phyloP scores from a whole-genome alignment of 1,284 basidiomycete species.

The Ustilago tritici region DNA sequence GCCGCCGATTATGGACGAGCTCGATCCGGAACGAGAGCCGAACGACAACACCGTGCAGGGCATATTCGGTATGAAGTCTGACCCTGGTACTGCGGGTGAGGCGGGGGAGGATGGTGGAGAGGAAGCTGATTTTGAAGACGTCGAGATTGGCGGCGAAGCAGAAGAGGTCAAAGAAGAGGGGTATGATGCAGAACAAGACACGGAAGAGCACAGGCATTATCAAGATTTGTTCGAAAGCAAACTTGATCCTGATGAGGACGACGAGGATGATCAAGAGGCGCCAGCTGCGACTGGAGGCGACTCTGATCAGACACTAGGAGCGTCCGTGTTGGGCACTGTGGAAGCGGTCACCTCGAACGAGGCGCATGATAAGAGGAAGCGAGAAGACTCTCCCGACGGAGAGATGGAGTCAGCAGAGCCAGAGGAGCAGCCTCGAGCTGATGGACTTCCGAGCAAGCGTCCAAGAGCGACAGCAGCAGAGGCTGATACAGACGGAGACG shows the following conservation, averaged over 20 bases:
- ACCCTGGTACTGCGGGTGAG: not conserved
- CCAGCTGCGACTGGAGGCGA: not conserved
- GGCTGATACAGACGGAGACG: constrained; percentile 12
- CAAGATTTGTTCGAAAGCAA: constrained; percentile 49
- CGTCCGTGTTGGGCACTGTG: constrained; percentile 36
- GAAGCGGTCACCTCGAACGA: constrained; percentile 21
- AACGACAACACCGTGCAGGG: constrained; percentile 40
- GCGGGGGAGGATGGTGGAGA: constrained; percentile 9
- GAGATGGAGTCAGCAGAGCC: not conserved
- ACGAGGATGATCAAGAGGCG: constrained; percentile 30
- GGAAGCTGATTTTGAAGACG: constrained; percentile 42
- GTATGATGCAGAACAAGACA: constrained; percentile 30
- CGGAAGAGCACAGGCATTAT: constrained; percentile 45
- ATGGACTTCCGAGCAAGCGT: constrained; percentile 32
- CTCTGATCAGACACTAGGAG: constrained; percentile 29
- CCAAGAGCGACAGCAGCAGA: constrained; percentile 19
- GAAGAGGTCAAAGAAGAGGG: constrained; percentile 10
- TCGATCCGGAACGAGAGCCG: constrained; percentile 27
- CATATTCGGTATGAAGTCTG: constrained; percentile 11
- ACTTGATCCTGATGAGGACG: constrained; percentile 47
- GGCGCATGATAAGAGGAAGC: constrained; percentile 26
- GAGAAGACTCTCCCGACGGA: constrained; percentile 6
- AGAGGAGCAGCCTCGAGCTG: constrained; percentile 22
- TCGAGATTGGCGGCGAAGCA: constrained; percentile 14
- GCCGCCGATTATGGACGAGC: constrained; percentile 53